Conservation (phyloP, 2,329 filamentous ascomycete genomes). For the Tolypocladium guangdongense region DNA sequence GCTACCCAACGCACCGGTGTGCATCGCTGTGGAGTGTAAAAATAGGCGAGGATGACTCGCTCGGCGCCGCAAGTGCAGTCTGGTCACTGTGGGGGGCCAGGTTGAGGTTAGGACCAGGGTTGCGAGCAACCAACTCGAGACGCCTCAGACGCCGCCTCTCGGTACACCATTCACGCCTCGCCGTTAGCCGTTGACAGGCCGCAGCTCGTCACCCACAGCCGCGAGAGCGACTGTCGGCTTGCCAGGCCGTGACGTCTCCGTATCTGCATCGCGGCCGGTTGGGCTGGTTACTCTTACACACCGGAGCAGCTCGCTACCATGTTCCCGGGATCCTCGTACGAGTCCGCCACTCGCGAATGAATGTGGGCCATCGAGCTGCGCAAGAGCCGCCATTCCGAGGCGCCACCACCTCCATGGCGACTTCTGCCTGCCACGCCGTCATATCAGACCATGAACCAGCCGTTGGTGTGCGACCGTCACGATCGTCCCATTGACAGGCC, state of each 20-base stretch:
- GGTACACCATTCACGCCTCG: background rate
- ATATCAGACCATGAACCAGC: background rate
- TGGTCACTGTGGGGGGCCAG: background rate
- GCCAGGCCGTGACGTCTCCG: background rate
- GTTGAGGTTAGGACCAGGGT: background rate
- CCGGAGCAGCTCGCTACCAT: background rate
- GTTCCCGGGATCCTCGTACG: background rate
- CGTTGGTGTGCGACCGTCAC: background rate
- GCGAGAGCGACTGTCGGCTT: background rate
- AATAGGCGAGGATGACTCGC: background rate
- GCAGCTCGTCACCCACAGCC: background rate
- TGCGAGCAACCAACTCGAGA: background rate
- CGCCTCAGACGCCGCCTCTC: background rate
- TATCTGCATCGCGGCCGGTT: background rate
- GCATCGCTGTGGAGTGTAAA: background rate
- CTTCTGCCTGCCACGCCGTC: background rate
- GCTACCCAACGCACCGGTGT: background rate
- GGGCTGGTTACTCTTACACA: background rate
- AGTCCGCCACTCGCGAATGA: background rate
- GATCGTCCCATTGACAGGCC: slow-evolving; percentile 6
- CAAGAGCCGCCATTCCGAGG: background rate
- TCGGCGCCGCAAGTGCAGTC: background rate
- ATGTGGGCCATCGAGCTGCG: background rate
- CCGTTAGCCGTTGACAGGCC: background rate
- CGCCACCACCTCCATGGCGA: background rate